Base-by-base conservation (phyloP, 345 rosid species). In the Syzygium aqueum region DNA sequence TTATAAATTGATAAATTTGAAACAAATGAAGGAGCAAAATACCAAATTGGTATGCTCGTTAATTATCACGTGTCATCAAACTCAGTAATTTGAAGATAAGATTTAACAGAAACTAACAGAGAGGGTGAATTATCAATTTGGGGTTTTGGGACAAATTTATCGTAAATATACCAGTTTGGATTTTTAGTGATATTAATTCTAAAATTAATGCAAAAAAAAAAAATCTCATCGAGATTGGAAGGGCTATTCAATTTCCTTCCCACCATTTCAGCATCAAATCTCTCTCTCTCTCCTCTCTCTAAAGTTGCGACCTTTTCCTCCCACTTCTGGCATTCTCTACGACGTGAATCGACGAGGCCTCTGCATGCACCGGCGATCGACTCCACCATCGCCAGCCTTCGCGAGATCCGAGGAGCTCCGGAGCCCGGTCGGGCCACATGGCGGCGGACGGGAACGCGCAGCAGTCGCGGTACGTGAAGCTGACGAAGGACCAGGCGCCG, bases 401-500 rank as follows among this genome's bases (percentile, higher is more conserved):
- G 25, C 80, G 80, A 73, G 80, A 73, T 21, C 80, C 37, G 80
- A 73, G 80, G 49, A 73, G 46, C 14, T 73, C 80, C 80, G 80
- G 4, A 22, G 22, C 49, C 49, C 27, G 80, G 33, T 37, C 52
- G 85, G 30, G 15, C 28, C 16, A 15, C 46, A 43, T 43, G 54
- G 87, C 89, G 98, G 95, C 93, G 54, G 96, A 94, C 63, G 93
- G 91, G 67, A 90, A 88, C 87, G 91, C 89, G 28, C 92, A 92
- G 28, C 92, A 92, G 53, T 93, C 97, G 56, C 92, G 92, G 77
- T 96, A 97, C 90, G 97, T 95, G 85, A 91, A 89, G 89, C 89
- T 96, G 88, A 93, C 93, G 61, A 94, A 89, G 85, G 98, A 94
- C 65, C 95, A 95, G 84, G 89, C 92, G 1, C 95, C 94, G 2